Percentiles rank a stretch among this genome's conserved stretches.
phyloP scores from a whole-genome alignment of 2,329 filamentous ascomycete genomes.

The Didymella lethalis region DNA sequence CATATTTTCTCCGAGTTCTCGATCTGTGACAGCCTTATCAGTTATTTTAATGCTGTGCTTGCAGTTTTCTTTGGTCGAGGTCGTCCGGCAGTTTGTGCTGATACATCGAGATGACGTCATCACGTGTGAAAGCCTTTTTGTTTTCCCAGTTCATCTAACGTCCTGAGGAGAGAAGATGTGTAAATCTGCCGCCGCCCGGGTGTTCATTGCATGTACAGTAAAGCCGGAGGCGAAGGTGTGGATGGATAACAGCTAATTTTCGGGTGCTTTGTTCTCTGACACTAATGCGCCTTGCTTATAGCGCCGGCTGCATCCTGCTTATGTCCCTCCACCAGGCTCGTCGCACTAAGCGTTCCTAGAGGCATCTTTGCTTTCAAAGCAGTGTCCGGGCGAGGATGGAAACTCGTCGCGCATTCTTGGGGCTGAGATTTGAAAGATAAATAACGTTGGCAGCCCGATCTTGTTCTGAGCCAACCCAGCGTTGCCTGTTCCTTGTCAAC shows the following conservation, averaged over 20 bases:
- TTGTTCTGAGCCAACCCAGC: not conserved
- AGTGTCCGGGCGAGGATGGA: not conserved
- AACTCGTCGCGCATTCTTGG: not conserved
- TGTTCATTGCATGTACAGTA: too few species aligned
- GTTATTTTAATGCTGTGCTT: too few species aligned
- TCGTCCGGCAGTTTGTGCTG: too few species aligned
- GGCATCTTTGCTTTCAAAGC: not conserved
- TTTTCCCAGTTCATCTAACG: too few species aligned
- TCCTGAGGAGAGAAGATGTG: too few species aligned
- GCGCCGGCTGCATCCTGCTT: not conserved
- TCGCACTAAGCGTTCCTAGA: not conserved
- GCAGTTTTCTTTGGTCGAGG: too few species aligned
- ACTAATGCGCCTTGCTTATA: not conserved
- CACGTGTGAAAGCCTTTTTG: too few species aligned
- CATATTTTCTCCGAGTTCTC: not conserved
- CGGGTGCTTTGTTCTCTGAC: not conserved
- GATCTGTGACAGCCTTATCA: too few species aligned
- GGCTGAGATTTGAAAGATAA: not conserved
- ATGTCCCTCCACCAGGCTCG: not conserved
- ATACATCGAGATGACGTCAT: too few species aligned
- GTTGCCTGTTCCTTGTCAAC: not conserved
- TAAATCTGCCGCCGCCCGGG: too few species aligned
- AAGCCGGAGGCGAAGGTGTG: too few species aligned
- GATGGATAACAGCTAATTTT: not conserved
- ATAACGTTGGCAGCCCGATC: not conserved